These are phyloP conservation scores for Fraxinus pennsylvanica DNA, from an alignment of 257 asterid genomes.

Conservation along the genomic window DNA sequence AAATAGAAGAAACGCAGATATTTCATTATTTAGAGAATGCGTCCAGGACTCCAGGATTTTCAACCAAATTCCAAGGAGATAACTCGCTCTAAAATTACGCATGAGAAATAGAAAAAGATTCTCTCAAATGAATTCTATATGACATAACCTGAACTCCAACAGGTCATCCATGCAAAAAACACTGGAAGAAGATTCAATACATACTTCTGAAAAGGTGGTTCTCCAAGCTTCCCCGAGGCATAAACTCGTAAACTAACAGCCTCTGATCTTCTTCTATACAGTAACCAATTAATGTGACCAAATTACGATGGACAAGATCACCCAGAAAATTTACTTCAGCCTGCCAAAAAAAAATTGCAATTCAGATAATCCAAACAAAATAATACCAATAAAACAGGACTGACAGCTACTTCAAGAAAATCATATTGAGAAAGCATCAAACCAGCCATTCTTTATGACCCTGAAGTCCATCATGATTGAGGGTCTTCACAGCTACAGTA, in stretches of 20 bases:
- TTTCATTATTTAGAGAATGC: not conserved
- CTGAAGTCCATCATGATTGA: constrained; percentile 80
- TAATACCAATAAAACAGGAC: not conserved
- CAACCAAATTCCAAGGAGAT: not conserved
- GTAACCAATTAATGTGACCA: constrained; percentile 59
- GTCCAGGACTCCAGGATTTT: not conserved
- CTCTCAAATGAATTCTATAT: not conserved
- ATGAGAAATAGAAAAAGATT: not conserved
- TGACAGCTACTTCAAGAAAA: not conserved
- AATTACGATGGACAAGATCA: constrained; percentile 57
- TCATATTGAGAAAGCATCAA: constrained; percentile 28
- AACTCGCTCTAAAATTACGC: not conserved
- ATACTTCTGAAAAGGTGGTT: constrained; percentile 64
- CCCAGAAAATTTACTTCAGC: constrained; percentile 66
- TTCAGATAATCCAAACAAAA: constrained; percentile 8
- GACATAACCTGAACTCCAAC: not conserved
- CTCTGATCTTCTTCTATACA: constrained; percentile 64
- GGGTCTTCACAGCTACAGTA: constrained; percentile 76
- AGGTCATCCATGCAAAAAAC: constrained; percentile 5
- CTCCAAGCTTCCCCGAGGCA: constrained; percentile 74
- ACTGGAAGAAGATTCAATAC: constrained; percentile 18
- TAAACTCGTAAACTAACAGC: constrained; percentile 54
- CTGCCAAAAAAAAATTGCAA: constrained; percentile 37
- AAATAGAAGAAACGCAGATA: not conserved
- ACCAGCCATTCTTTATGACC: constrained; percentile 96